Conservation (phyloP, 495 filamentous ascomycete genomes). For the Aspergillus incahuasiensis region DNA sequence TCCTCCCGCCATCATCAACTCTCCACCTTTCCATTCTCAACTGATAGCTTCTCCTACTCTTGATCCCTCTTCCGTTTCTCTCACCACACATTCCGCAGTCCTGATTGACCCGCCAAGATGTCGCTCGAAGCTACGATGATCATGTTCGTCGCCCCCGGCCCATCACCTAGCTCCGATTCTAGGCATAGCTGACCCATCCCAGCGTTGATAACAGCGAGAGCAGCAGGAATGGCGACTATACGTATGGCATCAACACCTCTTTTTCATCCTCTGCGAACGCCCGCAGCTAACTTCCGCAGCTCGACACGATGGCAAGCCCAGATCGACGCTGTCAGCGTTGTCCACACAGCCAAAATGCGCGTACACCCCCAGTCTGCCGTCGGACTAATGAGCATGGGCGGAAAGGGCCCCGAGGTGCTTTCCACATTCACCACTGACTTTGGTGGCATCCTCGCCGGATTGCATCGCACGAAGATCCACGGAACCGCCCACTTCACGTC, state of each 20-base stretch:
- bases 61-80: conserved; percentile 13
- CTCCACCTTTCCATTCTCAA: conserved; percentile 3
- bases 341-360: conserved; percentile 90
- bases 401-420: conserved; percentile 91
- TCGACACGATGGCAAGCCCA: conserved; percentile 95
- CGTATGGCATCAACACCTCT: conserved; percentile 25
- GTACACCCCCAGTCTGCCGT: conserved; percentile 95
- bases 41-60: neutral
- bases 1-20: conserved; percentile 4
- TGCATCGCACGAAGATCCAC: conserved; percentile 91
- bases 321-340: conserved; percentile 86
- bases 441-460: conserved; percentile 87
- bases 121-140: conserved; percentile 72
- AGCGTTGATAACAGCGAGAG: conserved; percentile 98
- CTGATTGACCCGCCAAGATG: conserved; percentile 48
- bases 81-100: conserved; percentile 4
- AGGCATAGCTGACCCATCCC: conserved; percentile 21
- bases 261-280: neutral
- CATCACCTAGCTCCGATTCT: conserved; percentile 14
- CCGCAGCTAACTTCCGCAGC: conserved; percentile 35
- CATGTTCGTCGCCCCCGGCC: conserved; percentile 46
- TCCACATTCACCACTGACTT: conserved; percentile 93
- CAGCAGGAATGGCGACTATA: conserved; percentile 94
- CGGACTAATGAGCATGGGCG: conserved; percentile 97
- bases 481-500: conserved; percentile 82